phyloP scores from a whole-genome alignment of 768 basidiomycete species.

The Auricularia sp. region DNA sequence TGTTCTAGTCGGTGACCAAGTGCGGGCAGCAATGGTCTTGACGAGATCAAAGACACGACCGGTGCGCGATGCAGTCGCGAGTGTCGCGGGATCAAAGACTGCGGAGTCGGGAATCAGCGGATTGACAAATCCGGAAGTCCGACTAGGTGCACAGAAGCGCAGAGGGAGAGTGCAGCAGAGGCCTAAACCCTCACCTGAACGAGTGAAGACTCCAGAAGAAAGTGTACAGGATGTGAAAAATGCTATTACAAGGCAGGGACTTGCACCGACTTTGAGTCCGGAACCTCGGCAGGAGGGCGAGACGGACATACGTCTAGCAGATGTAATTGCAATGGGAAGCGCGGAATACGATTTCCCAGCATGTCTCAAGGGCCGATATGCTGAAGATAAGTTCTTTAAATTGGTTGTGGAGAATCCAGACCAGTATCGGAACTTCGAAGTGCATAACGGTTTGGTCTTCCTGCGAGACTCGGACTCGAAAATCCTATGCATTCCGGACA shows the following conservation, averaged over 20 bases:
- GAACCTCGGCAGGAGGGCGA: background rate
- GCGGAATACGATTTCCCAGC: constrained; percentile 9
- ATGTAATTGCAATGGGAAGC: constrained; percentile 6
- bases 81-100: background rate
- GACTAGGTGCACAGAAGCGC: background rate
- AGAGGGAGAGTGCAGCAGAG: background rate
- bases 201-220: too few relatives aligned
- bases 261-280: too few relatives aligned
- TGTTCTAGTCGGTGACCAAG: background rate
- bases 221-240: too few relatives aligned
- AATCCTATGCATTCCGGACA: constrained; percentile 11
- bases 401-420: constrained; percentile 12
- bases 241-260: too few relatives aligned
- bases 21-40: background rate
- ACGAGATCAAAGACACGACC: background rate
- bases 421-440: constrained; percentile 8
- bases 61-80: too few relatives aligned
- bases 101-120: too few relatives aligned
- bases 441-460: constrained; percentile 7
- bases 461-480: background rate
- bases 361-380: constrained; percentile 11
- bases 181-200: too few relatives aligned
- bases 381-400: constrained; percentile 18
- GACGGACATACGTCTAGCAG: background rate
- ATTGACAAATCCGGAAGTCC: background rate